Evolutionary conservation across 345 rosid species (phyloP).

Genomic region (Gossypium anomalum): DNA sequence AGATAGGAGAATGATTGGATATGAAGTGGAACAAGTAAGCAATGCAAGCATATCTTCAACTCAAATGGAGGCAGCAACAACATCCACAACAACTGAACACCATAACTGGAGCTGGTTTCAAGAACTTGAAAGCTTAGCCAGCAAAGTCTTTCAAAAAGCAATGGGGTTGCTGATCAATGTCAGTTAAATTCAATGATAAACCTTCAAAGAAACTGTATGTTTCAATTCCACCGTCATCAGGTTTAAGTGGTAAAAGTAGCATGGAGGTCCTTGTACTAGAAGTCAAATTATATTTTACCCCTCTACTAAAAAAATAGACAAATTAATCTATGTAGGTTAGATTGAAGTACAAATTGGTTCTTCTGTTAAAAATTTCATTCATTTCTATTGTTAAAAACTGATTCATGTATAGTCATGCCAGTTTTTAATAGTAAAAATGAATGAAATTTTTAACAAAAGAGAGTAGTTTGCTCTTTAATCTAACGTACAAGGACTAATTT

Average conservation of each 20-base stretch:
- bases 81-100: conserved; percentile 15
- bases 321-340: too few relatives aligned
- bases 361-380: too few relatives aligned
- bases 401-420: rapidly evolving
- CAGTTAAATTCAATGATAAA: neutral
- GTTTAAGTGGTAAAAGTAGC: neutral
- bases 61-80: neutral
- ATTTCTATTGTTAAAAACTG: too few relatives aligned
- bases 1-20: conserved; percentile 45
- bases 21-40: conserved; percentile 23
- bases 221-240: conserved; percentile 3
- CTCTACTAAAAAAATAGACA: too few relatives aligned
- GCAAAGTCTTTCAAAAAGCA: neutral
- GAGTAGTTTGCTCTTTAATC: too few relatives aligned
- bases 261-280: too few relatives aligned
- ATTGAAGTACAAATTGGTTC: too few relatives aligned
- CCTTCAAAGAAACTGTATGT: conserved; percentile 6
- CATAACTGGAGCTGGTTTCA: conserved; percentile 19
- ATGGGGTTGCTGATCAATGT: conserved; percentile 8
- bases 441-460: too few relatives aligned
- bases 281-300: too few relatives aligned
- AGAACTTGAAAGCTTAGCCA: conserved; percentile 14
- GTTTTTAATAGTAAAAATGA: too few relatives aligned
- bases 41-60: conserved; percentile 5
- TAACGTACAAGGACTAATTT: too few relatives aligned